Percentiles rank a stretch among this genome's conserved stretches.
These are phyloP conservation scores for Verbascum thapsus DNA, from an alignment of 257 asterid species.

Conservation along the genomic window DNA sequence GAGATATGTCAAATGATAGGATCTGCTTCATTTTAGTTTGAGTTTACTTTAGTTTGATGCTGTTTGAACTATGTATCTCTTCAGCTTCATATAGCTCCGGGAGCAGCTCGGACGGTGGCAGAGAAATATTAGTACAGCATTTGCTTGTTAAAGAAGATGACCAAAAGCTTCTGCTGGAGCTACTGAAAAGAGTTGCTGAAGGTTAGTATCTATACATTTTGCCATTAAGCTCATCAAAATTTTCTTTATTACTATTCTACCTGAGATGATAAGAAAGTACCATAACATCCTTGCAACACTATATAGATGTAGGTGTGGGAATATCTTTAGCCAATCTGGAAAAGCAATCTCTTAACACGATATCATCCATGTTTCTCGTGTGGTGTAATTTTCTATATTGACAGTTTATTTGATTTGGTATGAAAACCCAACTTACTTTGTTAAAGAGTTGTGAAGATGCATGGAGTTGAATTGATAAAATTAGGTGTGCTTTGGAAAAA, in stretches of 20 bases:
- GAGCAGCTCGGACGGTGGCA: constrained; percentile 51
- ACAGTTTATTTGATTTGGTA: background rate
- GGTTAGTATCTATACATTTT: constrained; percentile 47
- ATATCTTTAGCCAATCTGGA: background rate
- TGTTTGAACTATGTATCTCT: constrained; percentile 25
- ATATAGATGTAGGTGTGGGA: background rate
- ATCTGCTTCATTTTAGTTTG: constrained; percentile 11
- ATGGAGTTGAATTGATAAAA: constrained; percentile 22
- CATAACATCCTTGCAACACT: background rate
- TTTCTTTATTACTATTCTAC: constrained; percentile 1
- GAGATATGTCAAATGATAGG: constrained; percentile 9
- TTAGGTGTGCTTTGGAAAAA: background rate
- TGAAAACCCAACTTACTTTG: background rate
- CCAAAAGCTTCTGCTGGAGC: constrained; percentile 71
- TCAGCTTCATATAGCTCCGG: constrained; percentile 74
- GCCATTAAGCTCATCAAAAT: background rate
- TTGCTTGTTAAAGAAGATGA: constrained; percentile 93
- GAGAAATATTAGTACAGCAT: constrained; percentile 91
- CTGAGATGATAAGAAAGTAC: background rate
- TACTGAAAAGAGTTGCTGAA: constrained; percentile 64
- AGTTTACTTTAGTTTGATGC: constrained; percentile 14
- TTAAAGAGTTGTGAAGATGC: background rate
- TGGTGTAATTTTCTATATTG: background rate
- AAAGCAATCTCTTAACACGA: background rate
- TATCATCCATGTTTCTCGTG: background rate